phyloP scores from a whole-genome alignment of 1,284 basidiomycete genomes.

The Stereum hirsutum region DNA sequence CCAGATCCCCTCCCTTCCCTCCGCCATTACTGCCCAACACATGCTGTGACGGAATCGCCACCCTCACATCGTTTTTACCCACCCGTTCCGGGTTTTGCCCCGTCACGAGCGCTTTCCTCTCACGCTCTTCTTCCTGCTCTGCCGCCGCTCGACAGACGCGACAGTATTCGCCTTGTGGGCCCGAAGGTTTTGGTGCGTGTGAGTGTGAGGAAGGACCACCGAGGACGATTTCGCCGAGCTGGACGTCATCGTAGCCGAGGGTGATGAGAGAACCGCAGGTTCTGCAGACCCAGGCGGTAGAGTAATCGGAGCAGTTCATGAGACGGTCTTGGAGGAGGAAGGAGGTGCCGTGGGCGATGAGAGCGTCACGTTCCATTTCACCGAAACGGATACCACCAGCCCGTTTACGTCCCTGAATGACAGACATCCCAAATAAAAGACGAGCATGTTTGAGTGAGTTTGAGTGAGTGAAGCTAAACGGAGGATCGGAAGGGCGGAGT shows the following conservation, averaged over 20 bases:
- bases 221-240: constrained; percentile 54
- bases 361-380: constrained; percentile 99
- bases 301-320: constrained; percentile 99
- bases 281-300: constrained; percentile 96
- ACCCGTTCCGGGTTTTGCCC: constrained; percentile 29
- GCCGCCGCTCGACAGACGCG: constrained; percentile 75
- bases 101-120: constrained; percentile 42
- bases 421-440: neutral
- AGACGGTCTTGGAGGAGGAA: constrained; percentile 97
- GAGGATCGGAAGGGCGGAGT: neutral
- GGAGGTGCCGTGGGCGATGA: constrained; percentile 97
- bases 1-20: constrained; percentile 72
- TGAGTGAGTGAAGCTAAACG: neutral
- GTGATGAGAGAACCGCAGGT: constrained; percentile 94
- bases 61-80: constrained; percentile 39
- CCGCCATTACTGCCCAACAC: constrained; percentile 38
- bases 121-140: constrained; percentile 50
- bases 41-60: constrained; percentile 57
- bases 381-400: constrained; percentile 99
- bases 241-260: constrained; percentile 85
- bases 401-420: constrained; percentile 96
- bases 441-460: neutral
- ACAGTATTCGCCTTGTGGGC: constrained; percentile 84
- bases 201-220: constrained; percentile 26
- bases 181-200: constrained; percentile 41